Base-by-base conservation (phyloP, 768 basidiomycete species). In the Holtermannia corniformis region DNA sequence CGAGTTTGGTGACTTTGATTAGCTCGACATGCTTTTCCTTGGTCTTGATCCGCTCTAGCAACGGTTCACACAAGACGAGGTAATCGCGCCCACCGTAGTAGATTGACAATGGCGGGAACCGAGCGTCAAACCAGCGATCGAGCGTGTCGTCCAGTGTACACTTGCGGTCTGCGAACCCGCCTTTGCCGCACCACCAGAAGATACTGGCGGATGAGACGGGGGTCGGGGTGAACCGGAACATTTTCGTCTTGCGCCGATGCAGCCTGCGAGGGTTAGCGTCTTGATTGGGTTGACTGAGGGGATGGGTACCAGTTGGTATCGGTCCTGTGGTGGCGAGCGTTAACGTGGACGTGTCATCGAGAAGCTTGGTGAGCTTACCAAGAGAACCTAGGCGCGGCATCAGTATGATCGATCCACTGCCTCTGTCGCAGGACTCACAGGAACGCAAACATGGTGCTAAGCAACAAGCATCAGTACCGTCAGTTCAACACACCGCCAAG, bases 211-310 rank as follows among this genome's bases (percentile, higher is more conserved):
- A 75, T 44, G 68, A 71, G 24, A 78, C 78, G 37, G 78, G 77
- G 3, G 74, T 73, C 0, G 78, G 78, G 3, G 77, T 78, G 70
- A 78, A 78, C 13, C 77, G 56, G 70, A 78, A 78, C 75, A 76
- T 76, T 58, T 78, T 78, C 23, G 73, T 71, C 54, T 78, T 78
- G 21, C 78, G 68, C 7, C 77, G 66, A 20, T 61, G 64, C 12
- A 78, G 73, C 76, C 67, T 70, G 59, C 41, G 16, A 0, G 23
- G 21, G 46, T 26, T 19, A 23, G 13, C 40, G 55, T 28, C n/a
- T n/a, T n/a, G n/a, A n/a, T n/a, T n/a, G n/a, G n/a, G n/a, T n/a
- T n/a, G n/a, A n/a, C n/a, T n/a, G n/a, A n/a, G 19, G 12, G 37
- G 44, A 13, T 0, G 44, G 54, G 53, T 51, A 73, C 75, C 78